phyloP scores from a whole-genome alignment of 805 yeast genomes.

The Starmerella vaccinii region DNA sequence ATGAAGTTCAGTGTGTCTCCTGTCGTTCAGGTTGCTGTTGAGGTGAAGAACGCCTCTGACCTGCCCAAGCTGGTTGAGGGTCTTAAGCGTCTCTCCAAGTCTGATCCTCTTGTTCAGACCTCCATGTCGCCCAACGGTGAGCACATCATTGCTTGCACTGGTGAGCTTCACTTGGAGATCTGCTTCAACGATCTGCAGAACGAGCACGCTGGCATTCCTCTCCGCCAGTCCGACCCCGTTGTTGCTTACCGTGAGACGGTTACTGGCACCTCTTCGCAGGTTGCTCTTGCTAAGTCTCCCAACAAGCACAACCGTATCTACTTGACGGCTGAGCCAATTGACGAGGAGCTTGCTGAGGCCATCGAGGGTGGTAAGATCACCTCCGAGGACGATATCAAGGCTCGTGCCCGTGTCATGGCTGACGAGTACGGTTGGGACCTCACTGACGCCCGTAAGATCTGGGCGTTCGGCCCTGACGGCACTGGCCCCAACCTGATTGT shows the following conservation, averaged over 20 bases:
- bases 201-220: constrained; percentile 99
- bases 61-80: constrained; percentile 99
- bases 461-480: constrained; percentile 99
- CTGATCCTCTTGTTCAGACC: constrained; percentile 96
- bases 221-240: constrained; percentile 94
- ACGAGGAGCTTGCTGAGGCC: constrained; percentile 84
- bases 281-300: constrained; percentile 97
- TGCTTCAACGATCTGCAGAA: constrained; percentile 91
- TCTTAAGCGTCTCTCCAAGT: constrained; percentile 98
- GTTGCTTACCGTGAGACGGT: constrained; percentile 99
- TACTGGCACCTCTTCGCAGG: constrained; percentile 83
- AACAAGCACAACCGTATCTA: constrained; percentile 99
- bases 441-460: constrained; percentile 99
- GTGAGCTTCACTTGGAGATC: constrained; percentile 99
- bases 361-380: constrained; percentile 85
- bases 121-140: constrained; percentile 91
- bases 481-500: constrained; percentile 97
- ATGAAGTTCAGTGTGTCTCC: constrained; percentile 99
- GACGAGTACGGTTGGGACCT: constrained; percentile 99
- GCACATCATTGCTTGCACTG: constrained; percentile 99
- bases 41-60: constrained; percentile 98
- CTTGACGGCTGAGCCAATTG: constrained; percentile 93
- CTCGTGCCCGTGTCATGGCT: constrained; percentile 97
- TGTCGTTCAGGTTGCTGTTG: constrained; percentile 99
- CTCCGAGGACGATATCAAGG: constrained; percentile 97